These are phyloP conservation scores for Eimeria zaria DNA, from an alignment of 169 alveolate species.

Conservation along the genomic window DNA sequence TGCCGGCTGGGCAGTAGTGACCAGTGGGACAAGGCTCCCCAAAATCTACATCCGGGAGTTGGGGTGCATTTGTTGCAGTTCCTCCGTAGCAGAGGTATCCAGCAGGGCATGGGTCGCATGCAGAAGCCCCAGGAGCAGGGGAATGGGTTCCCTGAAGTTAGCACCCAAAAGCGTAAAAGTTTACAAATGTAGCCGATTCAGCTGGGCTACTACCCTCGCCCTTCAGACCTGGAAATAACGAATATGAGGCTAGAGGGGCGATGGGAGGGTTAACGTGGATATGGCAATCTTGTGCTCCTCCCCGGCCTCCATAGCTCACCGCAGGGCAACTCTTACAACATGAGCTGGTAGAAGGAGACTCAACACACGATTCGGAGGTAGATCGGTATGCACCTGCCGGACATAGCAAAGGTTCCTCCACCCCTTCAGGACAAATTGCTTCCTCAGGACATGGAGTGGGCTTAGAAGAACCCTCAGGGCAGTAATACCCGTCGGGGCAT, in stretches of 20 bases:
- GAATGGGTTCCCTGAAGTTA: constrained; percentile 48
- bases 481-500: constrained; percentile 88
- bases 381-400: constrained; percentile 79
- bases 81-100: constrained; percentile 79
- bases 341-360: constrained; percentile 49
- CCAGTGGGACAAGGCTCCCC: constrained; percentile 86
- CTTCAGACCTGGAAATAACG: not conserved
- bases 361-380: constrained; percentile 5
- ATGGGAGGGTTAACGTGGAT: not conserved
- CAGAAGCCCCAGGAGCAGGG: constrained; percentile 33
- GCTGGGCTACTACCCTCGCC: not conserved
- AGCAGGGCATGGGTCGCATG: constrained; percentile 59
- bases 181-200: not conserved
- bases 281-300: not conserved
- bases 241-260: not conserved
- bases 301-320: constrained; percentile 28
- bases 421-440: constrained; percentile 65
- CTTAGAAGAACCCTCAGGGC: constrained; percentile 88
- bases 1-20: constrained; percentile 83
- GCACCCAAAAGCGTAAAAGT: not conserved
- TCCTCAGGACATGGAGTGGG: constrained; percentile 87
- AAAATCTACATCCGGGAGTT: constrained; percentile 26
- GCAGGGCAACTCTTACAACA: constrained; percentile 80
- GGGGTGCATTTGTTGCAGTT: constrained; percentile 65
- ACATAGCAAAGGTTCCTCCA: constrained; percentile 57